A percentile compares a stretch with the other conserved stretches of the same genome.
Conservation (phyloP, 2,329 filamentous ascomycete genomes). For the Sclerotinia sclerotiorum region DNA sequence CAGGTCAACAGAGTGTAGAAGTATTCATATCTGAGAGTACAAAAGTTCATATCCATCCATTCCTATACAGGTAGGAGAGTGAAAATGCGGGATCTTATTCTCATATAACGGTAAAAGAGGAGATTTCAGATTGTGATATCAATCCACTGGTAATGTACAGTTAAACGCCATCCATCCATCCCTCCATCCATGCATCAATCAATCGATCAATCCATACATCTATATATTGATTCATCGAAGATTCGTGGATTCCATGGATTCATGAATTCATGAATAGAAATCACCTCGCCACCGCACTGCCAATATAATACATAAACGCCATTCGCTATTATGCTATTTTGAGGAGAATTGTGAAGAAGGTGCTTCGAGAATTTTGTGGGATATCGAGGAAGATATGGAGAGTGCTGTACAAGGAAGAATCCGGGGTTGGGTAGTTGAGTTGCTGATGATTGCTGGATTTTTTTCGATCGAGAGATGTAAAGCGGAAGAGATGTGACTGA, state of each 20-base stretch:
- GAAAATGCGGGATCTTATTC: not conserved
- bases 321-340: slow-evolving; percentile 15
- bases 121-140: slow-evolving; percentile 16
- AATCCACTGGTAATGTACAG: slow-evolving; percentile 16
- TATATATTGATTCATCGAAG: slow-evolving; percentile 14
- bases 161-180: slow-evolving; percentile 18
- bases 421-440: not conserved
- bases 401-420: not conserved
- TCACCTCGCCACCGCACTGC: slow-evolving; percentile 8
- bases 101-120: not conserved
- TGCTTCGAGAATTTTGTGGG: not conserved
- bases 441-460: not conserved
- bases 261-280: slow-evolving; percentile 16
- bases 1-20: not conserved
- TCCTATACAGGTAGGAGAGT: not conserved
- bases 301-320: slow-evolving; percentile 8
- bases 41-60: not conserved
- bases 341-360: not conserved
- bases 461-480: not conserved
- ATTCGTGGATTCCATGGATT: not conserved
- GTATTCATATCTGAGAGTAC: not conserved
- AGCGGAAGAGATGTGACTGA: not conserved
- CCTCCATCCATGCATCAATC: slow-evolving; percentile 9
- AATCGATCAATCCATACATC: not conserved
- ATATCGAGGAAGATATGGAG: not conserved